These are phyloP conservation scores for Inga oerstediana DNA, from an alignment of 306 rosid genomes.

Conservation along the genomic window DNA sequence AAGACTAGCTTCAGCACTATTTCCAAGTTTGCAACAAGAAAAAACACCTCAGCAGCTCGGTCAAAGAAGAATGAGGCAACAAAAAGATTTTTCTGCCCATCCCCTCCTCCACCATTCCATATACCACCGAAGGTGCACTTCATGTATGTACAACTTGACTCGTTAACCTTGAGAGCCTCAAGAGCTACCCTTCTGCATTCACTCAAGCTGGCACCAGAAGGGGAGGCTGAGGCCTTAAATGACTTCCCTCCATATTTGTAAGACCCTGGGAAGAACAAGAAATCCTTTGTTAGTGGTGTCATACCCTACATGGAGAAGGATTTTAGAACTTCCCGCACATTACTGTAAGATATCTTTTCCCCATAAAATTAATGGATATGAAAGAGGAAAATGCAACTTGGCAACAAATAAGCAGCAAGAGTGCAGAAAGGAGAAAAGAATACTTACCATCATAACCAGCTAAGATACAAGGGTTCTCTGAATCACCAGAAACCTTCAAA, in stretches of 20 bases:
- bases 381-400: slow-evolving; percentile 13
- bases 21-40: slow-evolving; percentile 20
- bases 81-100: slow-evolving; percentile 87
- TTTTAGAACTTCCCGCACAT: background rate
- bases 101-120: slow-evolving; percentile 99
- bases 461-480: slow-evolving; percentile 82
- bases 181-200: slow-evolving; percentile 68
- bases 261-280: slow-evolving; percentile 47
- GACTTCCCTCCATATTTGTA: slow-evolving; percentile 77
- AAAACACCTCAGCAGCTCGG: slow-evolving; percentile 86
- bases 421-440: slow-evolving; percentile 29
- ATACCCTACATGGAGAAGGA: slow-evolving; percentile 17
- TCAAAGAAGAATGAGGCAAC: slow-evolving; percentile 99
- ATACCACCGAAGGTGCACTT: slow-evolving; percentile 96
- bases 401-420: slow-evolving; percentile 13
- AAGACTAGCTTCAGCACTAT: slow-evolving; percentile 6
- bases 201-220: slow-evolving; percentile 75
- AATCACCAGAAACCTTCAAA: slow-evolving; percentile 64
- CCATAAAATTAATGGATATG: slow-evolving; percentile 14
- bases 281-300: slow-evolving; percentile 5
- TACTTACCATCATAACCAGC: slow-evolving; percentile 79
- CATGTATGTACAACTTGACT: slow-evolving; percentile 78
- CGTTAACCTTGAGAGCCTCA: slow-evolving; percentile 82
- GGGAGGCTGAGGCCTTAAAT: slow-evolving; percentile 59
- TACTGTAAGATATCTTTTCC: background rate